Evolutionary conservation across 106 monocot genomes (phyloP).

Genomic region (Acorus calamus): DNA sequence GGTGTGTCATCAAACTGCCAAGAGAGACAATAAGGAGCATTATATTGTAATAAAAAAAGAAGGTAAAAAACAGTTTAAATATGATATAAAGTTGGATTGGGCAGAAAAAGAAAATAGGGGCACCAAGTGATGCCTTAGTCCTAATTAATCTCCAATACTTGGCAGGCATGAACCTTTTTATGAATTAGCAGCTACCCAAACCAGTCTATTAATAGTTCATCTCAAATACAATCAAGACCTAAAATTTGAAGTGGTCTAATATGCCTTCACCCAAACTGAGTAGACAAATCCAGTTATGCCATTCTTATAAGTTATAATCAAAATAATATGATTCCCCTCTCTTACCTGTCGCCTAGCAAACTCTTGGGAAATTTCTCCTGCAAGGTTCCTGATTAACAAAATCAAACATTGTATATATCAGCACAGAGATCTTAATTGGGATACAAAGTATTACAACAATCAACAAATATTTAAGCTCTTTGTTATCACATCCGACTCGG

Average conservation of each 20-base stretch:
- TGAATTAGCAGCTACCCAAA: no score
- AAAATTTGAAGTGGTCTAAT: not conserved
- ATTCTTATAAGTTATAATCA: no score
- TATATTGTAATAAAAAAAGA: not conserved
- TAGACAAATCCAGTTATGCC: no score
- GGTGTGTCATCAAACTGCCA: constrained; percentile 59
- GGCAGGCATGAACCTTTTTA: no score
- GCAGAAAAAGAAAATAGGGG: no score
- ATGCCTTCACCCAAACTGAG: no score
- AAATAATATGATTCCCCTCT: no score
- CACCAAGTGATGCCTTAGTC: no score
- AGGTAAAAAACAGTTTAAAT: not conserved
- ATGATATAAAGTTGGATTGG: not conserved
- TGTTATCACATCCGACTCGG: no score
- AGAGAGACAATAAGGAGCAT: constrained; percentile 1
- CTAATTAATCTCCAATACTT: no score
- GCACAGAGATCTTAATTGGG: not conserved
- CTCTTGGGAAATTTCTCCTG: constrained; percentile 96
- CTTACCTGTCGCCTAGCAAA: constrained; percentile 79
- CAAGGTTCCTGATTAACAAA: constrained; percentile 55
- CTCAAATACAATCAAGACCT: not conserved
- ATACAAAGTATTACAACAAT: not conserved
- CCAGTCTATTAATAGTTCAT: no score
- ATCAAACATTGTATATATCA: not conserved
- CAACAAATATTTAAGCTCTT: no score